Evolutionary conservation across 768 basidiomycete genomes (phyloP).

Genomic region (Lactifluus pinguis): DNA sequence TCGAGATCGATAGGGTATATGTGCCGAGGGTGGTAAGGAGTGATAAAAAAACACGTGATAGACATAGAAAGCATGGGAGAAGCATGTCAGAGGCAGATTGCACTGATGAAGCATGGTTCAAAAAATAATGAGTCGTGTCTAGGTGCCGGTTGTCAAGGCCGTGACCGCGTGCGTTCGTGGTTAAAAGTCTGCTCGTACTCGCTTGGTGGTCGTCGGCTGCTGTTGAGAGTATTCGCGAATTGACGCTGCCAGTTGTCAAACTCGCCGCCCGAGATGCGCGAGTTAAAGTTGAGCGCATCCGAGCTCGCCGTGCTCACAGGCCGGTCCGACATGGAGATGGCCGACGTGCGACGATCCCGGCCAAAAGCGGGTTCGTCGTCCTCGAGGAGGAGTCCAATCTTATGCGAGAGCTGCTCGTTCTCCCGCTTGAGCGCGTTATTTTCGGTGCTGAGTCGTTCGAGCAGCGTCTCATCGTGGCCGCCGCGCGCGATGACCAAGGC

Average conservation of each 20-base stretch:
- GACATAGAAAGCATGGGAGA: constrained; percentile 14
- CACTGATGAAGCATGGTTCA: constrained; percentile 16
- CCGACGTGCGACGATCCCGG: constrained; percentile 50
- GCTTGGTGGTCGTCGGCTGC: constrained; percentile 57
- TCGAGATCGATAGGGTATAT: constrained; percentile 37
- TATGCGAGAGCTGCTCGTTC: constrained; percentile 85
- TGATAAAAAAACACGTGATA: constrained; percentile 28
- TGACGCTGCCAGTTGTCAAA: constrained; percentile 83
- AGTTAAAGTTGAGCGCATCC: constrained; percentile 66
- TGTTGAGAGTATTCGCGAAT: constrained; percentile 70
- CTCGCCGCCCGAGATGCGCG: constrained; percentile 51
- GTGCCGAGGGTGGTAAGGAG: constrained; percentile 29
- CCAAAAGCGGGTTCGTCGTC: constrained; percentile 74
- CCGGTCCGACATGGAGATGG: constrained; percentile 40
- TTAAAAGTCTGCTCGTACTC: constrained; percentile 50
- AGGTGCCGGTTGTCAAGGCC: constrained; percentile 30
- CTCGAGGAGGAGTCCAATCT: constrained; percentile 81
- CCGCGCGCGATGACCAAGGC: constrained; percentile 67
- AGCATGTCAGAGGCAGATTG: constrained; percentile 12
- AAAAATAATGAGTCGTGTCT: constrained; percentile 3
- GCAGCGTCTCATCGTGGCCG: constrained; percentile 63
- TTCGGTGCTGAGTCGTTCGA: constrained; percentile 78
- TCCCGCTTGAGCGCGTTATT: constrained; percentile 72
- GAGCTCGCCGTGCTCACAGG: constrained; percentile 73
- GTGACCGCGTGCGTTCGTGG: constrained; percentile 52